phyloP scores from a whole-genome alignment of 2,329 filamentous ascomycete species.

The Phialophora macrospora region DNA sequence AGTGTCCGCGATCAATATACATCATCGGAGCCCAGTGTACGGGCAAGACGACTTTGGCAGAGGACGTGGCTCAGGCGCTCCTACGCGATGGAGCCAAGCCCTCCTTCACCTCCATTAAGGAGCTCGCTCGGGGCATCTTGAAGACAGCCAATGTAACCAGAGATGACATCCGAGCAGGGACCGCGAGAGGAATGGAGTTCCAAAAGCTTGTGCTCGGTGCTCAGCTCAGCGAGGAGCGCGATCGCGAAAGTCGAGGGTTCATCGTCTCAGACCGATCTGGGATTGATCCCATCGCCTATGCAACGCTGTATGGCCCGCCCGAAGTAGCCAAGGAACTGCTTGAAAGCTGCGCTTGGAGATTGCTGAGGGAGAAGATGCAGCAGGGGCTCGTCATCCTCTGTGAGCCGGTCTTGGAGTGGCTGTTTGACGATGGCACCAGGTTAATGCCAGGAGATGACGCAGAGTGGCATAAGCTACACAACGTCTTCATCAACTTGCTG shows the following conservation, averaged over 20 bases:
- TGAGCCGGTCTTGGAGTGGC: conserved; percentile 6
- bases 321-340: conserved; percentile 1
- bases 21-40: conserved; percentile 17
- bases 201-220: conserved; percentile 8
- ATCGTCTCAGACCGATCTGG: conserved; percentile 17
- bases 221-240: conserved; percentile 4
- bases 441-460: conserved; percentile 8
- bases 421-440: conserved; percentile 13
- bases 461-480: conserved; percentile 11
- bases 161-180: conserved; percentile 11
- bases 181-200: conserved; percentile 5
- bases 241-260: background rate
- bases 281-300: conserved; percentile 12
- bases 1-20: conserved; percentile 4
- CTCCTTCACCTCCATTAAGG: conserved; percentile 6
- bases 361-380: conserved; percentile 6
- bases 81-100: background rate
- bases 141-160: conserved; percentile 5
- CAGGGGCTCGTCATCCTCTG: conserved; percentile 6
- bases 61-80: background rate
- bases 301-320: conserved; percentile 8
- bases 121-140: conserved; percentile 14
- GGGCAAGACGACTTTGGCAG: conserved; percentile 13
- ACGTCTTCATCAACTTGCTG: background rate
- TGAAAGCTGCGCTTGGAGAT: background rate